A percentile compares a stretch with the other conserved stretches of the same genome.
phyloP scores from a whole-genome alignment of 805 yeast genomes.

The Yarrowia sp. region DNA sequence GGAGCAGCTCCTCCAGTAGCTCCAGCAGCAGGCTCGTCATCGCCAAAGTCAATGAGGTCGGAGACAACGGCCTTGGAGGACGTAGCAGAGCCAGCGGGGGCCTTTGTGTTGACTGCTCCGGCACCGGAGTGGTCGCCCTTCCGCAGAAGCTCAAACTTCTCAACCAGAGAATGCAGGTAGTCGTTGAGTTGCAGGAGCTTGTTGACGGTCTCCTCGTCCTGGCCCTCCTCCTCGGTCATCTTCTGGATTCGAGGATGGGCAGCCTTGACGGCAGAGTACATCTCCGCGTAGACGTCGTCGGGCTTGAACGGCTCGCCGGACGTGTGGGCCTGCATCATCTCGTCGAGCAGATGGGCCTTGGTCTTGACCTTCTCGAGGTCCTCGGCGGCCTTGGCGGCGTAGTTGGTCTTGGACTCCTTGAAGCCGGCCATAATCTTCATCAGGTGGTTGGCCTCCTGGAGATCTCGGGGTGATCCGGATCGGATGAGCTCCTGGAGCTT shows the following conservation, averaged over 20 bases:
- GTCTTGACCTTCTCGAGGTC: slow-evolving; percentile 81
- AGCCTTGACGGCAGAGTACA: slow-evolving; percentile 72
- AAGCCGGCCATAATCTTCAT: slow-evolving; percentile 99
- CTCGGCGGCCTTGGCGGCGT: slow-evolving; percentile 73
- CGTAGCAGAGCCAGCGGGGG: slow-evolving; percentile 43
- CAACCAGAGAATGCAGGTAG: slow-evolving; percentile 63
- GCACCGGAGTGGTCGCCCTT: slow-evolving; percentile 63
- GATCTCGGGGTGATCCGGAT: slow-evolving; percentile 92
- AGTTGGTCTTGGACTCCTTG: slow-evolving; percentile 57
- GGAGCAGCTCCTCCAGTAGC: slow-evolving; percentile 26
- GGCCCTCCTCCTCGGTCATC: slow-evolving; percentile 73
- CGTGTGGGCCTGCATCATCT: slow-evolving; percentile 56
- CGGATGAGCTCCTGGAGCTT: slow-evolving; percentile 93
- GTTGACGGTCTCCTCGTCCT: slow-evolving; percentile 60
- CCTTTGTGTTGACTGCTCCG: slow-evolving; percentile 38
- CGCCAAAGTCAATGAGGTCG: slow-evolving; percentile 72
- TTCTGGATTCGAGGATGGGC: slow-evolving; percentile 85
- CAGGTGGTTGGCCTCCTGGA: slow-evolving; percentile 91
- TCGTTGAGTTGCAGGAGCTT: slow-evolving; percentile 71
- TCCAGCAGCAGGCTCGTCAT: slow-evolving; percentile 42
- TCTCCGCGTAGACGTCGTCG: slow-evolving; percentile 75
- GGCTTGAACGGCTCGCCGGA: background rate
- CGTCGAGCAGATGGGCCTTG: slow-evolving; percentile 82
- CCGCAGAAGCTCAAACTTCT: slow-evolving; percentile 64
- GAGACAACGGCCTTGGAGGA: slow-evolving; percentile 12